Base-by-base conservation (phyloP, 2,329 filamentous ascomycete species). In the Beauveria sp. region DNA sequence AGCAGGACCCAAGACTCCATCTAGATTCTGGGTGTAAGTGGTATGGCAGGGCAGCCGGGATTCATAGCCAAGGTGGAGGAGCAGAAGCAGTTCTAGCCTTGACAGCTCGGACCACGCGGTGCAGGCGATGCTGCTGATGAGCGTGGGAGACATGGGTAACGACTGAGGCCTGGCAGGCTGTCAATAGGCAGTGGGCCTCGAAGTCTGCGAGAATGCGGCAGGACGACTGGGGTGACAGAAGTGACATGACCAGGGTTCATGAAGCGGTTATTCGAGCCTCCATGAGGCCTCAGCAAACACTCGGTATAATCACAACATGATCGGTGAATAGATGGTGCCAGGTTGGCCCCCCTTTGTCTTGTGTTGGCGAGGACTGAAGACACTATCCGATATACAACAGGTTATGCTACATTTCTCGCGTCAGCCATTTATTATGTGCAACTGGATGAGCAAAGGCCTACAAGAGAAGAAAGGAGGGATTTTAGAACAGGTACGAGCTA, bases 11-110 rank as follows among this genome's bases (percentile, higher is more conserved):
- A 26, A 16, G 43, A 20, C 45, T 58, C 42, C 34, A 38, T 38
- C 34, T 38, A 38, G 34, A 38, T 49, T 54, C 50, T 40, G 50
- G 50, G 30, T 47, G 51, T 16, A 24, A 58, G 56, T 58, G 56
- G 56, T 34, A 50, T 58, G 46, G 30, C 22, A 42, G n/a, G 45
- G 28, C 18, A 12, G 38, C 30, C 34, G 49, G 57, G 26, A 46
- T 34, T 53, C 49, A 53, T n/a, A 49, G 56, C 46, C 26, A 30
- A 52, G 38, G 5, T 24, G 8, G 49, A 54, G 28, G 20, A 49
- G 43, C 49, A 42, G 49, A 60, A 42, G 50, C 22, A 22, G 42
- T 47, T 60, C 58, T 49, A 55, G 58, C 51, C 58, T 54, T 51
- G 12, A 46, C 58, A 54, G 50, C 50, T 49, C 49, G 51, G 58